These are phyloP conservation scores for Agarophyton chilense DNA, from an alignment of 23 red algal species.

Conservation along the genomic window DNA sequence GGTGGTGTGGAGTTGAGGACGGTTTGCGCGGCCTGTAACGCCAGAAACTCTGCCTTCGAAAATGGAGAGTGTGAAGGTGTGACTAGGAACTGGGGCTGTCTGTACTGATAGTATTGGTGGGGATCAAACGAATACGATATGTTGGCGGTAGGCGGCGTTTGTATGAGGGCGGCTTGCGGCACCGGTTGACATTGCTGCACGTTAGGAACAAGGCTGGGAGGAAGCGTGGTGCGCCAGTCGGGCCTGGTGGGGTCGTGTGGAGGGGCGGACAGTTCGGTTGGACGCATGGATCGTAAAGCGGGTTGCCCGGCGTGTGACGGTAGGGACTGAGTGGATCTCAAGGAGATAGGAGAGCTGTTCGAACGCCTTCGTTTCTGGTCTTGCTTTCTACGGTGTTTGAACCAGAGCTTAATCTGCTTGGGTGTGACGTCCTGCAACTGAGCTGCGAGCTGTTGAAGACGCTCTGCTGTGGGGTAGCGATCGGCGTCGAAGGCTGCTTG, in stretches of 20 bases:
- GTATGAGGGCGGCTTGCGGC: background rate
- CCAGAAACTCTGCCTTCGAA: constrained; percentile 31
- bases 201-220: constrained; percentile 10
- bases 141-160: background rate
- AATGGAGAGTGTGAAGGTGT: constrained; percentile 1
- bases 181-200: constrained; percentile 21
- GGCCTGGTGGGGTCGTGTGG: constrained; percentile 20
- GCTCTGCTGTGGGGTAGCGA: constrained; percentile 66
- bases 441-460: constrained; percentile 36
- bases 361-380: constrained; percentile 54
- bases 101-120: constrained; percentile 7
- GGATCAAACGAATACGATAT: constrained; percentile 11
- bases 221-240: constrained; percentile 3
- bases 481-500: constrained; percentile 62
- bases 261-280: background rate
- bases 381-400: constrained; percentile 78
- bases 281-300: constrained; percentile 6
- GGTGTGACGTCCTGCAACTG: constrained; percentile 58
- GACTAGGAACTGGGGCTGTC: background rate
- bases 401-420: constrained; percentile 81
- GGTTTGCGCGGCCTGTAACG: constrained; percentile 28
- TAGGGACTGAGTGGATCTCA: background rate
- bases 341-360: background rate
- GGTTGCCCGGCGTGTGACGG: background rate
- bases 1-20: constrained; percentile 14